Conservation (phyloP, 768 basidiomycete genomes). For the Hygrophorus pudorinus region DNA sequence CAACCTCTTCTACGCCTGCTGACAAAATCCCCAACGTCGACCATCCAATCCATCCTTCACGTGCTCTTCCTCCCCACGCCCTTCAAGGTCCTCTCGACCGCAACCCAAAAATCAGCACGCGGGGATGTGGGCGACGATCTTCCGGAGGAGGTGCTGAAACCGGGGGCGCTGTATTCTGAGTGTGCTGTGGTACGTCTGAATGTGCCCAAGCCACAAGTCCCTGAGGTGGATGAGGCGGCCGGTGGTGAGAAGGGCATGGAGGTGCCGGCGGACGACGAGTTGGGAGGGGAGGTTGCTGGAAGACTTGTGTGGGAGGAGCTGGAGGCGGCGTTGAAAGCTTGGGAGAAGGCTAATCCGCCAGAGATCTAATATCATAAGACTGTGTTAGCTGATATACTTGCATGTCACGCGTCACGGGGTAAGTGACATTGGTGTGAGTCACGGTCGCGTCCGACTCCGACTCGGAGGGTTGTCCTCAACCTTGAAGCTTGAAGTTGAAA, state of each 20-base stretch:
- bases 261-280: constrained; percentile 52
- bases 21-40: constrained; percentile 53
- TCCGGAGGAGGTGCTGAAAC: constrained; percentile 60
- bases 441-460: no score
- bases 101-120: constrained; percentile 6
- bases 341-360: constrained; percentile 58
- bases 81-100: constrained; percentile 41
- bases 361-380: no score
- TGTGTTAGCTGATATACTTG: no score
- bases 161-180: constrained; percentile 69
- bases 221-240: constrained; percentile 9
- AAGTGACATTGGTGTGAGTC: no score
- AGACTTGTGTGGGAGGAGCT: constrained; percentile 70
- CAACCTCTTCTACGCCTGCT: constrained; percentile 61
- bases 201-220: constrained; percentile 21
- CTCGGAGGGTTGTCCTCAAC: no score
- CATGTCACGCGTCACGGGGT: no score
- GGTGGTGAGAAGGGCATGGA: constrained; percentile 13
- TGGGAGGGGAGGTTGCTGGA: constrained; percentile 61
- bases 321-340: constrained; percentile 53
- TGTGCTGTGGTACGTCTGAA: constrained; percentile 52
- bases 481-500: no score
- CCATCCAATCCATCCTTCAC: constrained; percentile 74
- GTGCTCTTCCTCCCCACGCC: constrained; percentile 76
- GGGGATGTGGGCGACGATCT: constrained; percentile 5